Base-by-base conservation (phyloP, 495 filamentous ascomycete species). In the Xylaria palmicola region DNA sequence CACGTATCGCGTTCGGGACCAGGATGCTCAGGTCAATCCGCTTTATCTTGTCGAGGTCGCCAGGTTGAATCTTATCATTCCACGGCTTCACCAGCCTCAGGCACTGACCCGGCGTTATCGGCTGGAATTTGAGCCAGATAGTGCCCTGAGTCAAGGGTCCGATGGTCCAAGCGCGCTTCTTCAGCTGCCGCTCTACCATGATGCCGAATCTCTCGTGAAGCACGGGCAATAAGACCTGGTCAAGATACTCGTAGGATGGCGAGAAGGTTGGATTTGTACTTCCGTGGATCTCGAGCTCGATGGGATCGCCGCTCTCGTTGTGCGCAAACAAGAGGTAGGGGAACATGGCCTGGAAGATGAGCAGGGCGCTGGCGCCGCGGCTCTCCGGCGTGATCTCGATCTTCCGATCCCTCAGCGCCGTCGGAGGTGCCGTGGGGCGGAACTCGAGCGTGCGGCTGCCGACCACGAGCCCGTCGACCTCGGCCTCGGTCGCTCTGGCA, bases 281-380 rank as follows among this genome's bases (percentile, higher is more conserved):
- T 17, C 92, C 92, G 2, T 80, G 81, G 17, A 96, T 86, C 15
- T 79, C 83, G 3, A 93, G 67, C 17, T 75, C 75, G 32, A 86
- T 75, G 1, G 77, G 79, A 1, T 75, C 69, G 13, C 66, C 68
- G 29, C 52, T 62, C 4, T 71, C 73, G 17, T 61, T 75, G 30
- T 77, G 78, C 1, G 84, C 79, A 60, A 87, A 85, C 2, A 95
- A 71, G 3, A 94, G 70, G 70, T 87, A 93, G 0, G 92, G 92
- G 40, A 95, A 83, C 4, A 96, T 73, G 2, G 92, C 88, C 72
- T 96, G 92, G 63, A 94, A 84, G 27, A 93, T 84, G n/a, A 95
- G 78, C 55, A 86, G 76, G 0, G 90, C 81, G 43, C 82, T 85
- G 0, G 79, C 75, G 2, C 77, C 80, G 10, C 62, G 62, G 7